phyloP scores from a whole-genome alignment of 129 eudicot genomes.

The Ambrosia artemisiifolia region DNA sequence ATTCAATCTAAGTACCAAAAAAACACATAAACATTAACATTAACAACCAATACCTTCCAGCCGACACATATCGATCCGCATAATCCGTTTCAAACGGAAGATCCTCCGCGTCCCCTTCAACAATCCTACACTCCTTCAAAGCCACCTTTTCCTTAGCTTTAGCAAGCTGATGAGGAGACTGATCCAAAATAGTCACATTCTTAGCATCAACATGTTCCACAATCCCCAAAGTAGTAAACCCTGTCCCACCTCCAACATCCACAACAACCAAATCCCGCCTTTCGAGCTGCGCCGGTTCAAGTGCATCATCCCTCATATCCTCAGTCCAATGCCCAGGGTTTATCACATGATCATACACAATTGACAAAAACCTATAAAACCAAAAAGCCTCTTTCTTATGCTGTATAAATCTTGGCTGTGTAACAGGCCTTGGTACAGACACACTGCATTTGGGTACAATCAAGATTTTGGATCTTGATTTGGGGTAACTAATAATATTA shows the following conservation, averaged over 20 bases:
- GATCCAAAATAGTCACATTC: conserved; percentile 85
- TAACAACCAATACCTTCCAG: conserved; percentile 68
- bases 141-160: conserved; percentile 64
- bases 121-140: conserved; percentile 68
- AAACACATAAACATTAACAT: background rate
- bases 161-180: conserved; percentile 91
- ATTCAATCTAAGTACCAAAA: background rate
- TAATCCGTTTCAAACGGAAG: conserved; percentile 70
- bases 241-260: conserved; percentile 89
- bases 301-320: conserved; percentile 79
- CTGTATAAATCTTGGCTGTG: conserved; percentile 81
- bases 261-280: conserved; percentile 53
- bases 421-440: conserved; percentile 64
- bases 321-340: conserved; percentile 95
- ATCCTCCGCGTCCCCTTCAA: conserved; percentile 91
- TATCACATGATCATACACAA: conserved; percentile 79
- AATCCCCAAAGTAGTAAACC: conserved; percentile 79
- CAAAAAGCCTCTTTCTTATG: conserved; percentile 86
- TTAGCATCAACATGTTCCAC: conserved; percentile 77
- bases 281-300: conserved; percentile 70
- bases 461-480: conserved; percentile 33
- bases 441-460: conserved; percentile 50
- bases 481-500: conserved; percentile 23
- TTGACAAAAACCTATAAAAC: conserved; percentile 78
- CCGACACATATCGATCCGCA: conserved; percentile 90